Conservation (phyloP, 257 asterid species). For the Linaria vulgaris region DNA sequence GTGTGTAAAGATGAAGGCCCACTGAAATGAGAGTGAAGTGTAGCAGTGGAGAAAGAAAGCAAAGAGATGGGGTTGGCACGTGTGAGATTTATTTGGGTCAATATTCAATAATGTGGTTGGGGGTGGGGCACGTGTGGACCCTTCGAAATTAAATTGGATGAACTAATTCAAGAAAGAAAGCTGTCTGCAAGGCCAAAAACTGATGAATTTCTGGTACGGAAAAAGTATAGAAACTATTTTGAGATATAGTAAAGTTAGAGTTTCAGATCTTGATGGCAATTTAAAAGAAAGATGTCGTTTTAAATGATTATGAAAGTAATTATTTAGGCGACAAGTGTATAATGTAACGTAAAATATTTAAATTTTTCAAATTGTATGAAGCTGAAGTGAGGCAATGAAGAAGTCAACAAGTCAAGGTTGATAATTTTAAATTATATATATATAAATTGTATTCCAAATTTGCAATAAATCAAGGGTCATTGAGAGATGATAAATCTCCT, state of each 20-base stretch:
- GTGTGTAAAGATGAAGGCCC: conserved; percentile 47
- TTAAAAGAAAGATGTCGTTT: too few relatives aligned
- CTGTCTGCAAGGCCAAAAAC: not conserved
- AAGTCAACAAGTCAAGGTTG: too few relatives aligned
- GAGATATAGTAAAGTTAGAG: not conserved
- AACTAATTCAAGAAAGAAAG: conserved; percentile 18
- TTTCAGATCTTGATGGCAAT: too few relatives aligned
- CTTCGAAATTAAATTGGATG: conserved; percentile 14
- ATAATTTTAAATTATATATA: too few relatives aligned
- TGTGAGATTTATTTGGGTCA: conserved; percentile 36
- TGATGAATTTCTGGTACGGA: not conserved
- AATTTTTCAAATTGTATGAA: too few relatives aligned
- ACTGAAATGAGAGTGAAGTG: conserved; percentile 35
- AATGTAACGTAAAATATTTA: too few relatives aligned
- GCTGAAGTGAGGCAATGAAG: too few relatives aligned
- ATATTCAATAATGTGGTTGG: conserved; percentile 32
- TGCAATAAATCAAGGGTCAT: too few relatives aligned
- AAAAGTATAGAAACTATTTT: not conserved
- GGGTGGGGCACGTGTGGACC: conserved; percentile 41
- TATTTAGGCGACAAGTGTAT: too few relatives aligned
- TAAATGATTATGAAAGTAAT: too few relatives aligned
- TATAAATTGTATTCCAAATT: too few relatives aligned
- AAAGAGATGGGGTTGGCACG: conserved; percentile 37
- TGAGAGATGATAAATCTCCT: too few relatives aligned
- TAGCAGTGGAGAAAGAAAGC: conserved; percentile 18